Base-by-base conservation (phyloP, 768 basidiomycete species). In the Boletus speciosus region DNA sequence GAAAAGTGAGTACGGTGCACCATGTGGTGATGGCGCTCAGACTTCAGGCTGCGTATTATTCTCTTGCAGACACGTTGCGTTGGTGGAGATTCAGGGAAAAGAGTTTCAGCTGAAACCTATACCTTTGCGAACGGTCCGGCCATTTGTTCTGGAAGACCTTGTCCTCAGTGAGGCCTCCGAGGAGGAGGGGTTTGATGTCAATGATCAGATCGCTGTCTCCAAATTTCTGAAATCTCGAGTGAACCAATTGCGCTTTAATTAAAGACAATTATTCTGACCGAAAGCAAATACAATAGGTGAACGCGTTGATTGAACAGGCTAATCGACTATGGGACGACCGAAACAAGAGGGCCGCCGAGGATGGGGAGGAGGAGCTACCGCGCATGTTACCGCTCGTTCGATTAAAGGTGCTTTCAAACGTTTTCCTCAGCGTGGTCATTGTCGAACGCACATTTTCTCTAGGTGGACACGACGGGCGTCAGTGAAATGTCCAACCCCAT, bases 401-500 rank as follows among this genome's bases (percentile, higher is more conserved):
- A 12, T 76, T 97, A 16, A 94, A 92, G 76, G 91, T 88, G 44
- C 49, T 52, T 50, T 34, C 7, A 6, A 31, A 25, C 45, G 21
- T 11, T n/a, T 6, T 7, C 32, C 25, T 48, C 19, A 40, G 4
- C 3, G 5, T 15, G 25, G 12, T 7, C 14, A 0, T 37, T 29
- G 15, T 31, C 36, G 37, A 9, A 59, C 36, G 11, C 11, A 32
- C 38, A 21, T n/a, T 25, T 29, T 49, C 49, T 27, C 27, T 35
- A 86, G 88, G 93, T 96, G 16, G 93, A 96, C 66, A 95, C 93
- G 0, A 91, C 95, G 0, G 90, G 88, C 40, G 89, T 93, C 8
- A 84, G 83, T 52, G 90, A 92, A 62, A 93, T 93, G 74, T 93
- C 90, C 50, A 99, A 99, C 68, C 95, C 96, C 23, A 88, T 96